Base-by-base conservation (phyloP, 805 yeast genomes). In the Ogataea wickerhamii region DNA sequence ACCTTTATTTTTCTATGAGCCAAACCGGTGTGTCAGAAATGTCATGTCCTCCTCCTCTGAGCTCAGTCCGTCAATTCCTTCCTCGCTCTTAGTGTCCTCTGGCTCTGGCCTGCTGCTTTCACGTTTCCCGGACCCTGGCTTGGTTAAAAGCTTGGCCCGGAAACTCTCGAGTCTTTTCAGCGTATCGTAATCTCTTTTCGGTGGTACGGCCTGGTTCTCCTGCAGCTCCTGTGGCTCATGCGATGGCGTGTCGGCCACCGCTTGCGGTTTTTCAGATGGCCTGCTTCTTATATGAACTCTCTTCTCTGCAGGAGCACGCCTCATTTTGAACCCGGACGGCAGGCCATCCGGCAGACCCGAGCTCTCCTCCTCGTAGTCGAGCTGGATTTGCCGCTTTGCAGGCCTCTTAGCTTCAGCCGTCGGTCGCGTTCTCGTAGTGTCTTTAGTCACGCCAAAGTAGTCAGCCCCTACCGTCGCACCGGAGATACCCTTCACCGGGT, bases 301-400 rank as follows among this genome's bases (percentile, higher is more conserved):
- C n/a, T 8, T 28, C 12, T 11, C 13, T 6, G 19, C 17, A 6
- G 18, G 13, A 7, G 30, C 32, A 22, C 24, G 24, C 29, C 54
- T 84, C 91, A 42, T 73, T 64, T 30, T 70, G 18, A 29, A 29
- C 7, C 14, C n/a, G 18, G 32, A 8, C 6, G 12, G 10, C 22
- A 16, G 8, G 60, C 20, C 76, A 76, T 6, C 25, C 10, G 17
- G 27, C n/a, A 27, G 30, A 5, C 22, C 37, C 4, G n/a, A 40
- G 13, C 20, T 36, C 12, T 37, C 47, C 18, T 40, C 49, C 32
- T 39, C 47, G 10, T 23, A 23, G 4, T 26, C 34, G 5, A 45
- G 27, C 21, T 45, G 46, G 22, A 29, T 28, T 11, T 36, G 32
- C 4, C 32, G 18, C 18, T 23, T 37, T 14, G 16, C 11, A 13